Base-by-base conservation (phyloP, 1,284 basidiomycete species). In the Ustilago cynodontis region DNA sequence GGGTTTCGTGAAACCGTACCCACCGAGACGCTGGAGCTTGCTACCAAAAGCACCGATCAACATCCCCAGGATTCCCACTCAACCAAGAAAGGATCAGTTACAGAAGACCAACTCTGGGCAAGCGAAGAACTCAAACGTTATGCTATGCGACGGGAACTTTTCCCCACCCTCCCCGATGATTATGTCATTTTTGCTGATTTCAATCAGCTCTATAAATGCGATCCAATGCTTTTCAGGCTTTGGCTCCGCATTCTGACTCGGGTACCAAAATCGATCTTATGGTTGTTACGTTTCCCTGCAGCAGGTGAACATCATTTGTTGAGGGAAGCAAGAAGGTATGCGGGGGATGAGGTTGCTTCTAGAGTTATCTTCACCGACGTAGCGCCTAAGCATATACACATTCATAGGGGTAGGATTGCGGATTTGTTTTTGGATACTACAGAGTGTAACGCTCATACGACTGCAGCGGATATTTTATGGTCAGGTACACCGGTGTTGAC, bases 361-460 rank as follows among this genome's bases (percentile, higher is more conserved):
- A 87, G 90, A 3, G 87, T 91, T 60, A 86, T 88, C 50, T 91
- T 91, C 73, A 90, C 90, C 13, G 89, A 90, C 57, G 89, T 91
- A 14, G 88, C 88, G 11, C 84, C 83, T 8, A 91, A 91, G 85
- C 88, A 89, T 54, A 84, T 87, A 9, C 90, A 91, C 75, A 88
- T 91, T 61, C 84, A 87, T 58, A 88, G 90, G 29, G 88, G 88
- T 3, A 85, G 90, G 26, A 88, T 90, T 14, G 89, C 89, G 2
- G 90, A 91, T 76, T 86, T 91, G 16, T 90, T 91, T 75, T 86
- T 91, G n/a, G 90, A 91, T 78, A 91, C 90, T 1, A 88, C 88
- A 10, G 90, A 91, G 88, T 91, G 90, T 82, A 90, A 90, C 68
- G 90, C 90, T 5, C 90, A 91, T 71, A 91, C 90, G 10, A 89